A percentile compares a stretch with the other conserved stretches of the same genome.
Evolutionary conservation across 2,329 filamentous ascomycete species (phyloP).

Genomic region (Trichoderma guizhouense): DNA sequence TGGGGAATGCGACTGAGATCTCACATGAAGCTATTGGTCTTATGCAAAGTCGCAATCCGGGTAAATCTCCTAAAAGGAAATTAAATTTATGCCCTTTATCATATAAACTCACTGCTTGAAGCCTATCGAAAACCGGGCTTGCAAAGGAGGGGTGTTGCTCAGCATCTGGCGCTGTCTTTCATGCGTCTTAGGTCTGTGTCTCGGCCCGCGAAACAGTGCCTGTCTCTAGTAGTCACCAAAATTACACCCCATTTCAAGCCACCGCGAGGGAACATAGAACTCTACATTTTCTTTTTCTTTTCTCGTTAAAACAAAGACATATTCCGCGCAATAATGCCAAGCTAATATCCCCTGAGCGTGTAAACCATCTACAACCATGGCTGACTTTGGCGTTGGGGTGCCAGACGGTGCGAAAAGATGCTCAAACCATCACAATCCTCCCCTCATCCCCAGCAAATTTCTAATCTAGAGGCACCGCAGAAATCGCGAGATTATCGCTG

Average conservation of each 20-base stretch:
- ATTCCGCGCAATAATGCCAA: neutral
- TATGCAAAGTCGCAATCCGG: neutral
- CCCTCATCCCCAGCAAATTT: slow-evolving; percentile 19
- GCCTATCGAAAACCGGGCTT: neutral
- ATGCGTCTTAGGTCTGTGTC: slow-evolving; percentile 4
- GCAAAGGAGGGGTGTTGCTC: neutral
- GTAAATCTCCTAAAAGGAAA: neutral
- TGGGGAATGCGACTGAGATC: slow-evolving; percentile 12
- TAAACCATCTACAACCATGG: slow-evolving; percentile 27
- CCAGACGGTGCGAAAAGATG: slow-evolving; percentile 34
- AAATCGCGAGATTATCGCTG: slow-evolving; percentile 42
- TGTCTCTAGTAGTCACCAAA: slow-evolving; percentile 7
- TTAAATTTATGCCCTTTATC: neutral
- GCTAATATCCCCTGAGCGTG: neutral
- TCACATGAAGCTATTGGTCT: neutral
- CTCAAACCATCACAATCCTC: slow-evolving; percentile 12
- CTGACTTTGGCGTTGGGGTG: slow-evolving; percentile 34
- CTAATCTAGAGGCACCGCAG: slow-evolving; percentile 31
- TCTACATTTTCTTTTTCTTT: neutral
- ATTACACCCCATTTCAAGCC: slow-evolving; percentile 10
- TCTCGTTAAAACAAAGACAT: neutral
- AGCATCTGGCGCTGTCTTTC: neutral
- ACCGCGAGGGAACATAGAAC: neutral
- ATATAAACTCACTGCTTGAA: neutral
- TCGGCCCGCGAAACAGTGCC: slow-evolving; percentile 13